Evolutionary conservation across 1,139 yeast genomes (phyloP), one percentile per base, ranked within the genome.

Genomic region (Protomyces lactucae-debilis): DNA sequence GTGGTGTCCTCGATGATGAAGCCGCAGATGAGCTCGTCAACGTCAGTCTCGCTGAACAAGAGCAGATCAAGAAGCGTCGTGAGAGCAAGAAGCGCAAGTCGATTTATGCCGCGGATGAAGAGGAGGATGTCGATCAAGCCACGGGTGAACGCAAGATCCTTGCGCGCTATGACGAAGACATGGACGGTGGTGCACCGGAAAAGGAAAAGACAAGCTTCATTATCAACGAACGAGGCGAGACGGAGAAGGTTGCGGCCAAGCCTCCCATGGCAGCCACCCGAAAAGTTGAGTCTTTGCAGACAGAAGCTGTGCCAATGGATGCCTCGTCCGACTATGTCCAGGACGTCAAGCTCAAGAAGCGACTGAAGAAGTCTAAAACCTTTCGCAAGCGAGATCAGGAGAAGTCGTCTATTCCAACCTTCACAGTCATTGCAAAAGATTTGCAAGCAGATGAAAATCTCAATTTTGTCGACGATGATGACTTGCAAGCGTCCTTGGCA

Each of bases 1-100:
- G 77, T 0, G 77, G 78, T 5, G 75, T 88, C 1, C 70, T 83
- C 32, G 85, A 80, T 46, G 85, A 81, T 1, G 81, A 77, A 40
- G 81, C 79, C 23, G 82, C 77, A 9, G 81, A 78, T 61, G 79
- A 76, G 59, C 75, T 85, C 55, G 81, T 77, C 52, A 82, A 83
- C 66, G 80, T 77, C 39, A 78, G 64, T n/a, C 70, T 85, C 56
- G 70, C 74, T 0, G 76, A 76, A 39, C 73, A 77, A 57, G 70
- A 68, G 75, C 18, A 70, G 54, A 66, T 77, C 3, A 72, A 76
- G 56, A 72, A 75, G 61, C 72, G 71, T 32, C 53, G 76, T 60
- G 70, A 73, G 36, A 69, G 72, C 28, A 73, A 74, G 59, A 67
- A 70, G 51, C 72, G 74, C 48, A 45, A 60, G 9, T 66, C 65